Evolutionary conservation across 2,329 filamentous ascomycete genomes (phyloP).

Genomic region (Pyricularia sp.): DNA sequence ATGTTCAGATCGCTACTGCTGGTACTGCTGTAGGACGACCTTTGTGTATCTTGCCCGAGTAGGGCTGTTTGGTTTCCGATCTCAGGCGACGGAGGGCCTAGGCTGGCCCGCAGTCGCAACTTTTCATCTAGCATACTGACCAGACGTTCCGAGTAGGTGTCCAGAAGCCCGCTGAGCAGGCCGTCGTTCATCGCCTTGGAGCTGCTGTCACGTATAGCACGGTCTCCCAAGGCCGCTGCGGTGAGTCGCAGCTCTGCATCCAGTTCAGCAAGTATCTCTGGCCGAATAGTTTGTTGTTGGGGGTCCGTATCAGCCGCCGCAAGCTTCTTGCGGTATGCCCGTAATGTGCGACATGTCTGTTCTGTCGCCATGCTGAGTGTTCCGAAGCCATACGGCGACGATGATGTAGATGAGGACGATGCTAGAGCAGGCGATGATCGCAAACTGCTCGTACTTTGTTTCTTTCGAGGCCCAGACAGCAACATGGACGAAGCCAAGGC

Average conservation of each 20-base stretch:
- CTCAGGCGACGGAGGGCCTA: background rate
- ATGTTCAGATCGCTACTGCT: background rate
- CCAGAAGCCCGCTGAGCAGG: slow-evolving; percentile 51
- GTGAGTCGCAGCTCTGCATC: slow-evolving; percentile 57
- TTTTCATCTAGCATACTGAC: slow-evolving; percentile 66
- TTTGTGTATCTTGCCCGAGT: background rate
- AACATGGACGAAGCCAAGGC: slow-evolving; percentile 4
- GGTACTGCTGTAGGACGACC: background rate
- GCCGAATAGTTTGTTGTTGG: slow-evolving; percentile 31
- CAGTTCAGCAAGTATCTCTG: slow-evolving; percentile 50
- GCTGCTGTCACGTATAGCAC: slow-evolving; percentile 31
- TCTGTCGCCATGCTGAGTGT: slow-evolving; percentile 55
- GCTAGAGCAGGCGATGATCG: slow-evolving; percentile 16
- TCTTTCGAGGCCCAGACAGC: slow-evolving; percentile 30
- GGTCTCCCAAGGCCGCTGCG: slow-evolving; percentile 48
- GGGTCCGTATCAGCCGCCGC: slow-evolving; percentile 34
- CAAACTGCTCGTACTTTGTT: slow-evolving; percentile 35
- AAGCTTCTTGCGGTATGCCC: slow-evolving; percentile 55
- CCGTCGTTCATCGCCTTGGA: slow-evolving; percentile 45
- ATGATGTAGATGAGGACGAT: slow-evolving; percentile 2
- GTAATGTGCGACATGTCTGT: slow-evolving; percentile 51
- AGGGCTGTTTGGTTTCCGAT: background rate
- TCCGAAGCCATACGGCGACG: slow-evolving; percentile 31
- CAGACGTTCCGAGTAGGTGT: slow-evolving; percentile 66
- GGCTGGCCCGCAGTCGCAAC: slow-evolving; percentile 32